Conservation (phyloP, 352 stramenopile genomes). For the Globisporangium nodosum region DNA sequence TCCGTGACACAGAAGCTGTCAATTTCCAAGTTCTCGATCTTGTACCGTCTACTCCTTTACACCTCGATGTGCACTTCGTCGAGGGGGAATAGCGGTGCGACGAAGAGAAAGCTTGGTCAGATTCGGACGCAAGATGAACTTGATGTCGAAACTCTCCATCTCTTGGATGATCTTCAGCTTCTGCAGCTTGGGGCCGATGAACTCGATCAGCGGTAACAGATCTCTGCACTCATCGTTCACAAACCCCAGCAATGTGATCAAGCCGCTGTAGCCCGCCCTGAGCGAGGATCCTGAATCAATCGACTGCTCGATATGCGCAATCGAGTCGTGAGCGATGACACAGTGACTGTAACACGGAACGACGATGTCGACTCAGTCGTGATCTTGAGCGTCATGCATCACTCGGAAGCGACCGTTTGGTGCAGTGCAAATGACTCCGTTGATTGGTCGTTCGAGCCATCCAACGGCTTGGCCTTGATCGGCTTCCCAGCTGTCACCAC, state of each 20-base stretch:
- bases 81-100: neutral
- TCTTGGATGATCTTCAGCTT: neutral
- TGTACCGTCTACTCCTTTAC: neutral
- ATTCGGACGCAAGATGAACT: neutral
- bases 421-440: too few species aligned
- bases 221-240: neutral
- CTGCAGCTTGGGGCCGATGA: neutral
- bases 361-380: neutral
- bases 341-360: neutral
- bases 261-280: neutral
- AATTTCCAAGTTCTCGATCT: neutral
- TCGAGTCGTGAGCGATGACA: neutral
- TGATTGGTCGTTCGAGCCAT: neutral
- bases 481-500: neutral
- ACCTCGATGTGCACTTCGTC: neutral
- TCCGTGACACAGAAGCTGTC: neutral
- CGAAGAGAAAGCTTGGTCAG: neutral
- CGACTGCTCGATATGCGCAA: neutral
- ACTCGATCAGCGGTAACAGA: neutral
- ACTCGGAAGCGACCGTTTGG: too few species aligned
- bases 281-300: neutral
- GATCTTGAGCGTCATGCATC: too few species aligned
- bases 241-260: neutral
- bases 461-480: neutral
- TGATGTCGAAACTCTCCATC: neutral